Conservation (phyloP, 257 asterid genomes). For the Fraxinus excelsior region DNA sequence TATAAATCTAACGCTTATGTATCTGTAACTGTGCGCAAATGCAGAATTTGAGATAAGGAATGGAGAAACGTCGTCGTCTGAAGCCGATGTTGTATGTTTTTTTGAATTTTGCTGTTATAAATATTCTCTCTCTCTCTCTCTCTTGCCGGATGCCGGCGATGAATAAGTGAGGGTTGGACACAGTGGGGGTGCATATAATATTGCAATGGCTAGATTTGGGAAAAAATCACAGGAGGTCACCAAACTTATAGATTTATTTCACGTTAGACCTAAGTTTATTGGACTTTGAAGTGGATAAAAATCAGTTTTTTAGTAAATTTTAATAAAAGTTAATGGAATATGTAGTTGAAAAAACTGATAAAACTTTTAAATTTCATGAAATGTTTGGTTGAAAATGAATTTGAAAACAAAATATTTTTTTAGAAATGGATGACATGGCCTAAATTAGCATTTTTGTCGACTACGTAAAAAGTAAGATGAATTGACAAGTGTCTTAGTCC, state of each 20-base stretch:
- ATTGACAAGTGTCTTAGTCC: no score
- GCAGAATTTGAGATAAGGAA: background rate
- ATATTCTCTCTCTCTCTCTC: background rate
- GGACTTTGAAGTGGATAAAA: background rate
- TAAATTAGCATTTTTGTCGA: no score
- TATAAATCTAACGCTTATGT: conserved; percentile 1
- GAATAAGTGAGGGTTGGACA: background rate
- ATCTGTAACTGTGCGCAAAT: background rate
- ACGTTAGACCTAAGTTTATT: background rate
- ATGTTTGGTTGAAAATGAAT: no score
- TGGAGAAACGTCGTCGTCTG: background rate
- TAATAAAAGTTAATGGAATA: no score
- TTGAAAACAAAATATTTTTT: no score
- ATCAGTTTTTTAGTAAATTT: no score
- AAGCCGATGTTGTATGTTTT: background rate
- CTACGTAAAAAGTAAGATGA: no score
- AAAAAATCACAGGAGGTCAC: background rate
- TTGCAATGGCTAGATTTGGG: background rate
- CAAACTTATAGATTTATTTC: background rate
- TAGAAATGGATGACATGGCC: no score
- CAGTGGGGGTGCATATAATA: background rate
- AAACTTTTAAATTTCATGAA: no score
- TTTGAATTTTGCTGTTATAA: background rate
- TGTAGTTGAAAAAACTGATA: no score
- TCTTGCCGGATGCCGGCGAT: background rate